phyloP scores from a whole-genome alignment of 2,329 filamentous ascomycete species.

The Ceratocystiopsis minuta region DNA sequence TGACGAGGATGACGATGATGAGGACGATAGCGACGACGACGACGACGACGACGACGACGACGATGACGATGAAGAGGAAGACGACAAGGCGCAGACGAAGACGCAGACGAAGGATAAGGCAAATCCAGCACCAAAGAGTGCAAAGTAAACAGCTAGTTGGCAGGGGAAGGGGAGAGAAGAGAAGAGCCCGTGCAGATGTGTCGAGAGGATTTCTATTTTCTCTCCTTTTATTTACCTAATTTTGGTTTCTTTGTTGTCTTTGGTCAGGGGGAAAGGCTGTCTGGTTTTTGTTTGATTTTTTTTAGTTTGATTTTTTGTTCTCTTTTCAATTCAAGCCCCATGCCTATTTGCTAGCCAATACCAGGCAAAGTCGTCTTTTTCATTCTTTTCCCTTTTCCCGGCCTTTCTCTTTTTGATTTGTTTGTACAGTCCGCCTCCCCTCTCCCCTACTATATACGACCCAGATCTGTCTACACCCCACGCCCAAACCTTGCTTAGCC shows the following conservation, averaged over 20 bases:
- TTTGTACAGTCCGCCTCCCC: too few species aligned
- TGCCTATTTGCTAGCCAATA: neutral
- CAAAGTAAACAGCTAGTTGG: neutral
- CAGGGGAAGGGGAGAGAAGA: too few species aligned
- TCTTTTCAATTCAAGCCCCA: too few species aligned
- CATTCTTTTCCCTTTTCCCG: neutral
- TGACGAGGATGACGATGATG: slow-evolving; percentile 13
- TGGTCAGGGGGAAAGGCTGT: too few species aligned
- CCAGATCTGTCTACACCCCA: too few species aligned
- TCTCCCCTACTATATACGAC: neutral
- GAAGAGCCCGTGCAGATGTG: too few species aligned
- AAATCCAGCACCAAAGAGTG: too few species aligned
- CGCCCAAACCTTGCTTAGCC: too few species aligned
- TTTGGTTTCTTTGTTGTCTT: neutral
- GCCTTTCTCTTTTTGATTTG: too few species aligned
- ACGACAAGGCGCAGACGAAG: slow-evolving; percentile 6
- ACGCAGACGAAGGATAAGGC: neutral
- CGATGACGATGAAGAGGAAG: neutral
- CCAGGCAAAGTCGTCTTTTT: neutral
- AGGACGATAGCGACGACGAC: slow-evolving; percentile 9
- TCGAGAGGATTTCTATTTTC: neutral
- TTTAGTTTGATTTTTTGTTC: too few species aligned
- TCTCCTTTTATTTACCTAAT: neutral
- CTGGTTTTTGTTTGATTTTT: neutral
- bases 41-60: neutral